Conservation (phyloP, 176 grass and related monocot genomes). For the Zea luxurians region DNA sequence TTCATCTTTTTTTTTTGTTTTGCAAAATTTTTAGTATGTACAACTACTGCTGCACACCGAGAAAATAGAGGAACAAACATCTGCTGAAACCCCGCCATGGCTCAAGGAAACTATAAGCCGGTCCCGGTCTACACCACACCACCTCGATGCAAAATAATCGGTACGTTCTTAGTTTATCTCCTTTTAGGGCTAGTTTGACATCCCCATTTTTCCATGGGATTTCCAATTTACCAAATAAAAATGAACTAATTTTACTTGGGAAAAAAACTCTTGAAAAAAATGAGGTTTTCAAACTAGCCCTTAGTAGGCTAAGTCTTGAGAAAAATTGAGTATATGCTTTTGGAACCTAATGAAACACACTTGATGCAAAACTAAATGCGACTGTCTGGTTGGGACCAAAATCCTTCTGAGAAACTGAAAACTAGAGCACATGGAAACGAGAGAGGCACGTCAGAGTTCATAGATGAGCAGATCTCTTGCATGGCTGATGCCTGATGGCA, state of each 20-base stretch:
- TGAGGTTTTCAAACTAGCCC: no score
- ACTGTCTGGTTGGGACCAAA: slow-evolving; percentile 27
- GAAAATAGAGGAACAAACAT: no score
- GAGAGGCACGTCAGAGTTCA: slow-evolving; percentile 30
- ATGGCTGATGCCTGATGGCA: slow-evolving; percentile 32
- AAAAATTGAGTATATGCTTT: neutral
- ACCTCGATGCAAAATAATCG: neutral
- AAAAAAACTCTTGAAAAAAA: neutral
- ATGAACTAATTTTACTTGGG: no score
- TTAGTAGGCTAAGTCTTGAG: neutral
- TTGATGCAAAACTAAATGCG: slow-evolving; percentile 37
- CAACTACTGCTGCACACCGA: neutral
- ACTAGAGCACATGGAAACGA: slow-evolving; percentile 29
- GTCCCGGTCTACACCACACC: no score
- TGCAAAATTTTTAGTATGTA: neutral
- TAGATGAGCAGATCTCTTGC: slow-evolving; percentile 32
- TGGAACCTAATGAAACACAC: neutral
- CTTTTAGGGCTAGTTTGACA: no score
- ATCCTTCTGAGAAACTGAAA: slow-evolving; percentile 35
- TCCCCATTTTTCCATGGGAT: no score
- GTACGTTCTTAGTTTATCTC: neutral
- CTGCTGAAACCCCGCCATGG: no score
- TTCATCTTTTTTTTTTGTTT: no score
- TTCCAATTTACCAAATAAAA: no score
- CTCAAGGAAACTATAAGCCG: no score